Conservation (phyloP, 2,329 filamentous ascomycete genomes). For the Trichoderma aggressivum region DNA sequence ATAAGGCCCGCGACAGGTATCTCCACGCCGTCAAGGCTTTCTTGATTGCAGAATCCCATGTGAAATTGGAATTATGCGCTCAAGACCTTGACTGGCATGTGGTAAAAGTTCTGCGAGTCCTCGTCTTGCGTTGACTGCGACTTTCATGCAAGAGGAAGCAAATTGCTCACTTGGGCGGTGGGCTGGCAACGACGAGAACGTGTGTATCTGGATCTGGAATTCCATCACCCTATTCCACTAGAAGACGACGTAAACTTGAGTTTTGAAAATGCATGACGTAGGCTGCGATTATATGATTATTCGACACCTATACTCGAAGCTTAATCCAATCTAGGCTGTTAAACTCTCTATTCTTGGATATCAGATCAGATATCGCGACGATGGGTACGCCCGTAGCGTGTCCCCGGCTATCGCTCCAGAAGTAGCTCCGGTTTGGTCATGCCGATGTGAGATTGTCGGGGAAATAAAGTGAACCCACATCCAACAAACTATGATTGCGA, state of each 20-base stretch:
- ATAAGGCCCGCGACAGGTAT: neutral
- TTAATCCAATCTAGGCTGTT: neutral
- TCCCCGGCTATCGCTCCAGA: neutral
- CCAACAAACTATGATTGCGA: neutral
- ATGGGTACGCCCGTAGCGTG: neutral
- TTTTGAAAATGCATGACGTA: neutral
- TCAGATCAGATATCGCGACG: neutral
- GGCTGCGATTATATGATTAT: neutral
- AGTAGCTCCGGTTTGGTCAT: neutral
- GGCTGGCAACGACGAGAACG: neutral
- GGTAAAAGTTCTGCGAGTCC: neutral
- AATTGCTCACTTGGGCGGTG: neutral
- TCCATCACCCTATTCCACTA: neutral
- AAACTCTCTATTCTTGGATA: neutral
- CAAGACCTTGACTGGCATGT: neutral
- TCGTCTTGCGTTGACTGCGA: neutral
- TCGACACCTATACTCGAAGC: neutral
- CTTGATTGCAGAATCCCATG: neutral
- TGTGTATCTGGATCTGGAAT: neutral
- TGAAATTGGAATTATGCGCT: neutral
- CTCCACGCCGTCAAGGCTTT: neutral
- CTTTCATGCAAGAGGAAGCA: neutral
- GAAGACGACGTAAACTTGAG: neutral
- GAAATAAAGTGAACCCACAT: neutral
- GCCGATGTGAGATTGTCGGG: neutral